Evolutionary conservation across 2,329 filamentous ascomycete species (phyloP), one percentile per base, ranked within the genome.

Genomic region (Drechslerella stenobrocha): DNA sequence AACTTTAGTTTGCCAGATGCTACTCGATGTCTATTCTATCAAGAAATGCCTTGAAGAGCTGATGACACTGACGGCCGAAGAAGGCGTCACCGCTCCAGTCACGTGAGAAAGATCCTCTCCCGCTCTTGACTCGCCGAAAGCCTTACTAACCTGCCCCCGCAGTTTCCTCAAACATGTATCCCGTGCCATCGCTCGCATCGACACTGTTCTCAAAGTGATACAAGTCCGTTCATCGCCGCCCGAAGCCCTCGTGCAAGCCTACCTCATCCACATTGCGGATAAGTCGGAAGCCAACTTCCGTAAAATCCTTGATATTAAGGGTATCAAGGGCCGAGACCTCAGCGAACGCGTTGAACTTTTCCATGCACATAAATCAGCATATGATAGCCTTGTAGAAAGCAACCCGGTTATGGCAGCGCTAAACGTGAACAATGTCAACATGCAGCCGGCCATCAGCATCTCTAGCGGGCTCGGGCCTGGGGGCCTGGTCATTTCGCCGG

Each of bases 211-310:
- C 73, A 98, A 98, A 78, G 97, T 93, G 1, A 83, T 98, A 2
- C 93, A 98, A 80, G 92, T 98, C 47, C 89, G 89, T 24, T 85
- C 91, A 1, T 89, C 88, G 2, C 93, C 93, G 0, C 88, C 92
- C 0, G 93, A 98, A 79, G 92, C 89, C 1, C 83, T 98, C 2
- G 91, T 98, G 0, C 92, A 97, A 78, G 93, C 93, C 30, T 98
- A 98, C 76, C 85, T 98, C 30, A 95, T 97, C 76, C 93, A 97
- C 78, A 93, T 98, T 71, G 90, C 85, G 71, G 93, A 98, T 79
- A 86, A 88, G 58, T 95, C 88, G 70, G 93, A 97, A 75, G 83
- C 84, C 73, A 98, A 98, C 78, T 98, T 98, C 82, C 86, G 86
- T 75, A 97, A 96, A 78, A 88, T 98, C 65, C 84, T 98, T 45